Conservation (phyloP, 495 filamentous ascomycete species). For the Barbatosphaeria neglecta region DNA sequence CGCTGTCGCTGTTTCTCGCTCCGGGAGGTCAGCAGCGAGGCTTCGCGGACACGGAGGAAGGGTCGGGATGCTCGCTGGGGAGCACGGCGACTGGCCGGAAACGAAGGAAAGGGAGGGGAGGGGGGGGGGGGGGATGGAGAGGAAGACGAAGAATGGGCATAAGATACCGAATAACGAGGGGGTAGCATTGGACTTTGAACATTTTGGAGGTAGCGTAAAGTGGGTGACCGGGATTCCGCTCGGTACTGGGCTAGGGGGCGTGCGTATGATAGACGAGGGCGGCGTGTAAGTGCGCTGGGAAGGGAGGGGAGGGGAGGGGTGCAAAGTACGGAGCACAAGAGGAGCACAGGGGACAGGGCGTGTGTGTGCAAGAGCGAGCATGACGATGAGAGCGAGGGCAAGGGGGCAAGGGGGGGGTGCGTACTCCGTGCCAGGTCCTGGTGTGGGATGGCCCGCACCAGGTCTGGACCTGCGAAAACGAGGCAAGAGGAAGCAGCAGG, state of each 20-base stretch:
- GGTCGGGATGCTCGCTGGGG: neutral
- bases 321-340: no score
- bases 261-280: no score
- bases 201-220: neutral
- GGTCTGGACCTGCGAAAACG: no score
- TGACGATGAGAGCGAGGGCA: neutral
- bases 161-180: neutral
- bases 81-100: neutral
- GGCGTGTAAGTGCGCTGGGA: no score
- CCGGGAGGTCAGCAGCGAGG: neutral
- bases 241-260: neutral
- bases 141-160: neutral
- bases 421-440: neutral
- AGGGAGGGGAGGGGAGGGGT: no score
- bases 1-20: no score
- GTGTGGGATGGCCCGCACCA: neutral
- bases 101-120: neutral
- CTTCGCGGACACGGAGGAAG: no score
- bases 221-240: neutral
- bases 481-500: no score
- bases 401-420: neutral
- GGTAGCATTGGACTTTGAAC: neutral
- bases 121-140: neutral
- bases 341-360: no score
- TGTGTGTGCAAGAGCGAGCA: neutral